Evolutionary conservation across 108 stramenopile species (phyloP), one percentile per base, ranked within the genome.

Genomic region (Parietichytrium sp.): DNA sequence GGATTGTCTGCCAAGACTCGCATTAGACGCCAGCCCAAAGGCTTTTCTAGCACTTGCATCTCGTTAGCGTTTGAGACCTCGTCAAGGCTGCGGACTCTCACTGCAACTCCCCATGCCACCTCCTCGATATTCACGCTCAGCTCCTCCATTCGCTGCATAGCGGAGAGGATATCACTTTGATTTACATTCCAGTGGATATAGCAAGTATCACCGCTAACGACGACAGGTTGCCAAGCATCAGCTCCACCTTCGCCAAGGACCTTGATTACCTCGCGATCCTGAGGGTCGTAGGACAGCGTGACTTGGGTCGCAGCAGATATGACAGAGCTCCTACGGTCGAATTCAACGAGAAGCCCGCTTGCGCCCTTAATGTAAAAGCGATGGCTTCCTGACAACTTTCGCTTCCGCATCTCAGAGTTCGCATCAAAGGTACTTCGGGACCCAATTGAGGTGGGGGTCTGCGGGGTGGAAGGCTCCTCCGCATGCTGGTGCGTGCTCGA

Each of bases 171-270:
- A 27, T 72, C 61, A 72, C 38, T 18, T 6, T 72, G 61, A 45
- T 72, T 72, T 2, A 72, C 61, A 38, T 38, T 72, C 61, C 61
- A 72, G 61, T 72, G 61, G n/a, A 72, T 72, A 25, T 72, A 72
- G 42, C 61, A 72, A 6, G 61, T 72, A 27, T 72, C 61, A 6
- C 61, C 61, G 20, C 61, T 72, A 8, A 72, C 61, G 8, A 72
- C 61, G 6, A 72, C 61, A n/a, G 61, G 61, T 12, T 38, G 61
- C 61, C 61, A 72, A 7, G 61, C 45, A 20, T 72, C 61, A 25
- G 61, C 61, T 0, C 61, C 61, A 27, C 61, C 61, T 27, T 72
- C 61, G 38, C 61, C 61, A 6, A 72, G 42, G 10, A 72, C 61
- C 10, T 33, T 72, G 3, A 72, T 72, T 7, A 72, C 61, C 61